Evolutionary conservation across 1,139 yeast species (phyloP), one percentile per base, ranked within the genome.

Genomic region (Tardiomyces blankii): DNA sequence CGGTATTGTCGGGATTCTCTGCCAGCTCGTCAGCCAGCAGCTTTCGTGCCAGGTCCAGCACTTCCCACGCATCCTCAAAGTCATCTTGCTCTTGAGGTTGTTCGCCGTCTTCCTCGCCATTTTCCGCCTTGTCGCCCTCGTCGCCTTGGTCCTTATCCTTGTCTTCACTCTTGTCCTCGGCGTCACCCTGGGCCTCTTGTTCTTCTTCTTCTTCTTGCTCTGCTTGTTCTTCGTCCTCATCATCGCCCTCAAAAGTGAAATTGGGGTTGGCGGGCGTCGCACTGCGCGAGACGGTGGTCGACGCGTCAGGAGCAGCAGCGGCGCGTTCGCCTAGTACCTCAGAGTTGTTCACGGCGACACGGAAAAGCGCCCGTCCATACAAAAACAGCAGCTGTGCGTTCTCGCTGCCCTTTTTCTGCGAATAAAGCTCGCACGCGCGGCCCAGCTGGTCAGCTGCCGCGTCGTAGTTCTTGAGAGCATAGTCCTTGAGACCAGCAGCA

Each of bases 21-120:
- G 5, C 16, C 46, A 62, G 63, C 40, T 70, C 65, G 6, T 56
- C 48, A 2, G 39, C 51, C 18, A 60, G 49, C 38, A 84, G 62
- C 1, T 82, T 70, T 54, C 96, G 72, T 1, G 94, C 74, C 42
- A 83, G 68, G 58, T 88, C 96, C 38, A 86, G 69, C 18, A 86
- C 77, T 49, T 82, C 91, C 95, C 95, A 87, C 0, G 95, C 94
- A 21, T 80, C 73, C 59, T 83, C 94, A 59, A 88, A 82, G 59
- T 87, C 96, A 33, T 69, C 76, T 41, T 68, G 78, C 18, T 65
- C 71, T 7, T 58, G 65, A 1, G 49, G 57, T 2, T 61, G 67
- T 1, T 63, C 69, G 6, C 60, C 69, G 6, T 59, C 67, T 5
- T 60, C 69, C 4, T 55, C 68, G 7, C 56, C 64, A 3, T 61